Conservation (phyloP, 306 rosid species). For the Oxytropis ochrocephala region DNA sequence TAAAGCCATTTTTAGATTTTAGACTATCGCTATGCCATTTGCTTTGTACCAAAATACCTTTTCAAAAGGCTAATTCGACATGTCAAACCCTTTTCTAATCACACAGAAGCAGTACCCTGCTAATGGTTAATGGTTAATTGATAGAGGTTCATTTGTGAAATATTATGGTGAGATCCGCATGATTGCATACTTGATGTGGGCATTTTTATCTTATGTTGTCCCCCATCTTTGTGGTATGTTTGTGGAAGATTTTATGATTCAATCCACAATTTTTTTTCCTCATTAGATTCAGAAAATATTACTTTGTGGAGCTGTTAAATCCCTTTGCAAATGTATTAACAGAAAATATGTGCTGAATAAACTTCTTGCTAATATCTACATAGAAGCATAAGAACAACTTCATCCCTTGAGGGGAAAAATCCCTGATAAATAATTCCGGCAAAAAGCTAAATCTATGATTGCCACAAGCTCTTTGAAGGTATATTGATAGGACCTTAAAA, state of each 20-base stretch:
- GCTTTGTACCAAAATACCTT: not conserved
- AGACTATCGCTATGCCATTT: not conserved
- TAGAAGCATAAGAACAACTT: not conserved
- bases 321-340: not conserved
- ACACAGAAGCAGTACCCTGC: too few species aligned
- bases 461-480: not conserved
- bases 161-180: too few species aligned
- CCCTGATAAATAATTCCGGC: not conserved
- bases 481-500: not conserved
- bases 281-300: not conserved
- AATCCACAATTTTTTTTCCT: not conserved
- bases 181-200: not conserved
- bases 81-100: too few species aligned
- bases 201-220: not conserved
- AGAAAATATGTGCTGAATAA: not conserved
- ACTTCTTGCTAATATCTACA: not conserved
- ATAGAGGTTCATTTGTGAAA: too few species aligned
- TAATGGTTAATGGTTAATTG: too few species aligned
- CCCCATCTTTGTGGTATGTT: not conserved
- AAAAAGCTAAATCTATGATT: not conserved
- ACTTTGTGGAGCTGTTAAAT: not conserved
- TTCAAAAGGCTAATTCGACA: not conserved
- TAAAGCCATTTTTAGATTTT: constrained; percentile 15
- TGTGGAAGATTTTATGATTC: not conserved
- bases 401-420: not conserved